Evolutionary conservation across 163 green algal species (phyloP).

Genomic region (Prototheca stagnorum): DNA sequence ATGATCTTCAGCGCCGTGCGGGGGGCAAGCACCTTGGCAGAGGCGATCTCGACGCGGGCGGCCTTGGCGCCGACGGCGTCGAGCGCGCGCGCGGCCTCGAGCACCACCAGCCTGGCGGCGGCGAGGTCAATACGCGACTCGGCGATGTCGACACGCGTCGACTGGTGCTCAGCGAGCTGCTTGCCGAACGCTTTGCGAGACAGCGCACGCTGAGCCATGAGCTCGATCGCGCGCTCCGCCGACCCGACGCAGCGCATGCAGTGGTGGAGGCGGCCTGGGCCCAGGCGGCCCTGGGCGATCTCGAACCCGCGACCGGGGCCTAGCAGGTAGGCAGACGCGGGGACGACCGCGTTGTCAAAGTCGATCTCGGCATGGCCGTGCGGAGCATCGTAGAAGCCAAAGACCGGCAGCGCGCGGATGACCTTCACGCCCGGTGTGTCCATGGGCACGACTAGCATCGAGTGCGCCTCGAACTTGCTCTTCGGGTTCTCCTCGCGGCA

Average conservation of each 20-base stretch:
- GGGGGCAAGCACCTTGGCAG: slow-evolving; percentile 68
- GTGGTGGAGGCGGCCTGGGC: slow-evolving; percentile 91
- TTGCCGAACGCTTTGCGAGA: slow-evolving; percentile 45
- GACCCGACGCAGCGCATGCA: slow-evolving; percentile 90
- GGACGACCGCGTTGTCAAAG: slow-evolving; percentile 55
- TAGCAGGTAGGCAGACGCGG: slow-evolving; percentile 50
- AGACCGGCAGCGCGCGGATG: slow-evolving; percentile 66
- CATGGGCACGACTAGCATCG: slow-evolving; percentile 92
- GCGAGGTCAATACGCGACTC: slow-evolving; percentile 41
- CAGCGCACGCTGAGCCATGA: slow-evolving; percentile 36
- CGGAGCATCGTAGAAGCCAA: slow-evolving; percentile 87
- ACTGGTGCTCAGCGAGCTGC: slow-evolving; percentile 35
- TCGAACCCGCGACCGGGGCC: slow-evolving; percentile 90
- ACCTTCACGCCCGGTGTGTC: slow-evolving; percentile 49
- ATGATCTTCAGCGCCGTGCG: slow-evolving; percentile 46
- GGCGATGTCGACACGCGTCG: slow-evolving; percentile 18
- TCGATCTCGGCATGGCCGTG: slow-evolving; percentile 84
- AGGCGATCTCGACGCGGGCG: slow-evolving; percentile 51
- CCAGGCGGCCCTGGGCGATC: slow-evolving; percentile 89
- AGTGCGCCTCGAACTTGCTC: slow-evolving; percentile 68
- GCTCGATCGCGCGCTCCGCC: slow-evolving; percentile 59
- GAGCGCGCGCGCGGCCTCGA: slow-evolving; percentile 56
- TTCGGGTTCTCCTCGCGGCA: too few relatives aligned
- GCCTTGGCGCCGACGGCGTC: slow-evolving; percentile 53
- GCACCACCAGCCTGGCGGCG: slow-evolving; percentile 53